Conservation (phyloP, 305 asterid species). For the Withania somnifera region DNA sequence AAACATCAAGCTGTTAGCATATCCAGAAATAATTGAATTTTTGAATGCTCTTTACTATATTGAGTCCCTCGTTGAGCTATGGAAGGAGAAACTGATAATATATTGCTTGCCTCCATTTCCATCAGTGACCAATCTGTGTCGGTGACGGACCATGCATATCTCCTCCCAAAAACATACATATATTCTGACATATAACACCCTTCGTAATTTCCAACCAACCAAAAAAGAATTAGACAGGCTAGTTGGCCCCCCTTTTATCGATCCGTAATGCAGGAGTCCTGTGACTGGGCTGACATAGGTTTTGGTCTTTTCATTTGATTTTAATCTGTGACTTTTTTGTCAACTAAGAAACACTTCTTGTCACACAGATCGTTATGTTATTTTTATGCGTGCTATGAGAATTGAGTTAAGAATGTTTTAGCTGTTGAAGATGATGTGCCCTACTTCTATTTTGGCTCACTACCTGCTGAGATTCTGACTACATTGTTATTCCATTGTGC, state of each 20-base stretch:
- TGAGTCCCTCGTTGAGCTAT: neutral
- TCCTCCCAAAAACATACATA: neutral
- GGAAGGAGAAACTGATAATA: neutral
- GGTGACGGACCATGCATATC: neutral
- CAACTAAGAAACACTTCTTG: neutral
- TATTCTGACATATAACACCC: neutral
- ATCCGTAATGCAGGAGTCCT: neutral
- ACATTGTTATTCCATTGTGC: neutral
- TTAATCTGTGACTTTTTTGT: neutral
- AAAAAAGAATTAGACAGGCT: neutral
- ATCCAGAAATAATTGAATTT: neutral
- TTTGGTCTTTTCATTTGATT: neutral
- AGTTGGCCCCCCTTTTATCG: neutral
- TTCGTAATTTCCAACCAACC: neutral
- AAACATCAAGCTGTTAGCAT: neutral
- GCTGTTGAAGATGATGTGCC: neutral
- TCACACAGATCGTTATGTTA: neutral
- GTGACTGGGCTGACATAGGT: neutral
- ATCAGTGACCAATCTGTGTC: neutral
- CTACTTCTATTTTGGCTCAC: neutral
- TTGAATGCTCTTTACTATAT: neutral
- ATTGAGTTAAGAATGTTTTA: neutral
- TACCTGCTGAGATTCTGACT: neutral
- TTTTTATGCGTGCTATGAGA: neutral
- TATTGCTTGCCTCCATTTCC: neutral